Evolutionary conservation across 495 filamentous ascomycete genomes (phyloP), one percentile per base, ranked within the genome.

Genomic region (Staphylotrichum tortipilum): DNA sequence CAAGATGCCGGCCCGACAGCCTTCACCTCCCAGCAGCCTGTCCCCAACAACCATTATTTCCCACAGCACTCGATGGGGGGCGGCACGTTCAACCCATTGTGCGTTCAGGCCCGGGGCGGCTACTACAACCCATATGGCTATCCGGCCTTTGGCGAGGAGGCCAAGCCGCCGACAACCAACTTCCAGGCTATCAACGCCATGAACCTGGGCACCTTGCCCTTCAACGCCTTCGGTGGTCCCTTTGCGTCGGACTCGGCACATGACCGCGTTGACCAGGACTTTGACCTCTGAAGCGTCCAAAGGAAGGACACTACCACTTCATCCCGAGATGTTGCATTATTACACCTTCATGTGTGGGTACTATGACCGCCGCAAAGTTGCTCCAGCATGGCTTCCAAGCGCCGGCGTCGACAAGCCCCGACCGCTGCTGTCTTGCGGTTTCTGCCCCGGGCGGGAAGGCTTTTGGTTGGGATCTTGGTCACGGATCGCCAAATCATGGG

Each of bases 41-140:
- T 59, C 9, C 24, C 60, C 4, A 39, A 11, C 30, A 61, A 60
- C 52, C 50, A 61, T 10, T 73, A 67, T 33, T 59, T 66, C 9
- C 62, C 60, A 18, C 50, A 63, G 17, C 63, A 67, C 21, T 49
- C 59, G 7, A 56, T 67, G 29, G 55, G 63, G 8, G 39, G 57
- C 44, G 58, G 63, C 8, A 64, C 47, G 28, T 64, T 66, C 38
- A 76, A 77, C 42, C 73, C 74, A 2, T 62, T 77, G 15, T 73
- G 58, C 50, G 60, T 64, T 41, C 66, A 68, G 31, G 50, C 58
- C 21, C 56, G 61, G 40, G 52, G 57, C 15, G 62, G 60, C n/a
- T 61, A 47, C 18, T 59, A 67, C 34, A 54, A 60, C 19, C 62
- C 64, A 26, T 67, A 61, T 43, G 47, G 53, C 44, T 68, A 65